Evolutionary conservation across 352 stramenopile genomes (phyloP).

Genomic region (Thraustochytrium striatum): DNA sequence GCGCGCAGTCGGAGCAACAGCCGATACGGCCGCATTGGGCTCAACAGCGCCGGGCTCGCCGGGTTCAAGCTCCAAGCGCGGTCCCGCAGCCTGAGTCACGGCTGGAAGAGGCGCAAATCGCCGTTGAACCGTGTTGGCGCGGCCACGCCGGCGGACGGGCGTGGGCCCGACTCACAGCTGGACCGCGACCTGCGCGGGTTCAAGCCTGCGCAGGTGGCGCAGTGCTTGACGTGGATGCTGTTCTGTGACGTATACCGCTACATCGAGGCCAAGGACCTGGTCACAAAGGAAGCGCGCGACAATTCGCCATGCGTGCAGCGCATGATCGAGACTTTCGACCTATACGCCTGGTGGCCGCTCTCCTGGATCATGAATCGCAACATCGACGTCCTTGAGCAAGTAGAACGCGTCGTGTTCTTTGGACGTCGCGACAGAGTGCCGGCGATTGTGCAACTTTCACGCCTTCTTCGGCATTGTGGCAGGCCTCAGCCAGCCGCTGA

Average conservation of each 20-base stretch:
- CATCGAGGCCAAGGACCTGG: slow-evolving; percentile 6
- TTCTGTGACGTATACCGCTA: slow-evolving; percentile 9
- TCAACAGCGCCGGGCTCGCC: neutral
- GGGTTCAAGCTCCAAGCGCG: neutral
- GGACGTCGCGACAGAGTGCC: slow-evolving; percentile 37
- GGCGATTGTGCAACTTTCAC: slow-evolving; percentile 41
- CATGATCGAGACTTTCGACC: slow-evolving; percentile 36
- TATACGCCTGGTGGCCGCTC: slow-evolving; percentile 32
- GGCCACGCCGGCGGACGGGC: neutral
- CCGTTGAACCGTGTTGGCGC: neutral
- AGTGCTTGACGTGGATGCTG: slow-evolving; percentile 36
- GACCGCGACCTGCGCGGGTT: neutral
- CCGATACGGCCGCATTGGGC: neutral
- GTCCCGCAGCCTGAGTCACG: slow-evolving; percentile 15
- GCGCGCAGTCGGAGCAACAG: neutral
- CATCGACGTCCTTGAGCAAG: neutral
- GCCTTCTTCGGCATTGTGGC: slow-evolving; percentile 41
- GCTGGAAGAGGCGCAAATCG: slow-evolving; percentile 25
- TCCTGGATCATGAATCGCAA: slow-evolving; percentile 20
- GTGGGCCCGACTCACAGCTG: neutral
- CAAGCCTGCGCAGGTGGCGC: neutral
- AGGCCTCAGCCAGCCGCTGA: slow-evolving; percentile 33
- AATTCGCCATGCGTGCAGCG: slow-evolving; percentile 12
- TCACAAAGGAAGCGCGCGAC: slow-evolving; percentile 28
- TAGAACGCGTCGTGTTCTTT: slow-evolving; percentile 37